Conservation (phyloP, 1,284 basidiomycete genomes). For the Malassezia yamatoensis region DNA sequence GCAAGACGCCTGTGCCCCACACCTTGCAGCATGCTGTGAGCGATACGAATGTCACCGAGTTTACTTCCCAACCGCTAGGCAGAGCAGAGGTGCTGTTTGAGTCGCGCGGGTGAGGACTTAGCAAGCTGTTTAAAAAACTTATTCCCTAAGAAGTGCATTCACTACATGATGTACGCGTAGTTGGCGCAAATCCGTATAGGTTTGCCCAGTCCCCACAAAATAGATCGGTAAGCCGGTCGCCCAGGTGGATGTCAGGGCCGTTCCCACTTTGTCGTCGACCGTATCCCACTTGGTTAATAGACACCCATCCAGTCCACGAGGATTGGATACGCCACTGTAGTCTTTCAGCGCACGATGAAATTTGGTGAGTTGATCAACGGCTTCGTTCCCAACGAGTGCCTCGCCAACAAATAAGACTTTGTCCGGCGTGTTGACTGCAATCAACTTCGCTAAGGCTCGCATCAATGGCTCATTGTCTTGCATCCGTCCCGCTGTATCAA, state of each 20-base stretch:
- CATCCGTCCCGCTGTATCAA: slow-evolving; percentile 47
- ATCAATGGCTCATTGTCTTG: slow-evolving; percentile 48
- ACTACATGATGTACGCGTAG: slow-evolving; percentile 45
- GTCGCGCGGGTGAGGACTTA: slow-evolving; percentile 11
- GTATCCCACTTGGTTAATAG: slow-evolving; percentile 48
- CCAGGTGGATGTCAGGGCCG: slow-evolving; percentile 40
- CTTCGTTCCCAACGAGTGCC: slow-evolving; percentile 47
- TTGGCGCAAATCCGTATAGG: slow-evolving; percentile 45
- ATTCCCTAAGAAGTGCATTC: slow-evolving; percentile 43
- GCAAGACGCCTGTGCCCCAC: slow-evolving; percentile 12
- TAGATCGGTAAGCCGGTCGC: slow-evolving; percentile 45
- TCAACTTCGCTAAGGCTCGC: slow-evolving; percentile 43
- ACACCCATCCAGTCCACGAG: slow-evolving; percentile 43
- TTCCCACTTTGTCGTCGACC: slow-evolving; percentile 46
- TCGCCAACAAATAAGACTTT: slow-evolving; percentile 48
- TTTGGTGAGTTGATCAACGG: slow-evolving; percentile 44
- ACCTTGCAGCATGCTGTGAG: slow-evolving; percentile 8
- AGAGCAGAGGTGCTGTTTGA: slow-evolving; percentile 14
- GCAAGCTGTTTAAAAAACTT: background rate
- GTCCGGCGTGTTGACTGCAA: slow-evolving; percentile 43
- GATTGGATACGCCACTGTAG: slow-evolving; percentile 40
- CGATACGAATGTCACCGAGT: background rate
- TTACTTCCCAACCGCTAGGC: slow-evolving; percentile 13
- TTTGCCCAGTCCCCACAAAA: slow-evolving; percentile 46
- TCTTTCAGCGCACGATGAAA: slow-evolving; percentile 45